These are phyloP conservation scores for Brassica balearica DNA, from an alignment of 441 rosid species.

Conservation along the genomic window DNA sequence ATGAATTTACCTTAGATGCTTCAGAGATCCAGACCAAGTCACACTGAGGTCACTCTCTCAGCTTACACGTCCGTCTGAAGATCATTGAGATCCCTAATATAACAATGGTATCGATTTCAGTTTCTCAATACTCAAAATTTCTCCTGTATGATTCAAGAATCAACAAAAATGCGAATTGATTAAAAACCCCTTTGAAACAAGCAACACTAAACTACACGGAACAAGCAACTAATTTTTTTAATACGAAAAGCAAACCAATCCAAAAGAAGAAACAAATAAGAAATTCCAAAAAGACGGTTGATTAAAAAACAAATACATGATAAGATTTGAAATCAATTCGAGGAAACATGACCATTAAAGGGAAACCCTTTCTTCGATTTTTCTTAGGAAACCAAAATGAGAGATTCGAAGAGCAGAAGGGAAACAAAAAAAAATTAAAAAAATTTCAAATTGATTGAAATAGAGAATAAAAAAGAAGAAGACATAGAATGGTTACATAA, in stretches of 20 bases:
- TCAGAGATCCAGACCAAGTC: constrained; percentile 31
- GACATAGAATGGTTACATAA: constrained; percentile 28
- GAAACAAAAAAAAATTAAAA: background rate
- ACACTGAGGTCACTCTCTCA: constrained; percentile 37
- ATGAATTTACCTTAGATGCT: constrained; percentile 31
- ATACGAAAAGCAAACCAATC: background rate
- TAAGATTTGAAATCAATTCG: constrained; percentile 28
- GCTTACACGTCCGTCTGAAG: constrained; percentile 11
- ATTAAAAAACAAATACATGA: constrained; percentile 11
- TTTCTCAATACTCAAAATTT: constrained; percentile 20
- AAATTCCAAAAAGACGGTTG: constrained; percentile 13
- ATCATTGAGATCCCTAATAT: constrained; percentile 28
- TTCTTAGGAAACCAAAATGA: constrained; percentile 11
- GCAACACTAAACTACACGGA: constrained; percentile 24
- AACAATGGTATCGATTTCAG: constrained; percentile 14
- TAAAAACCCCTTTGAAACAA: background rate
- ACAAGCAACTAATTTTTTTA: constrained; percentile 2
- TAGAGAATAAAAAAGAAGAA: background rate
- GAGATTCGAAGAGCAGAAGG: constrained; percentile 14
- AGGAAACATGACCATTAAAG: constrained; percentile 17
- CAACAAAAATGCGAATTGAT: constrained; percentile 33
- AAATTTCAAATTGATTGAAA: constrained; percentile 1
- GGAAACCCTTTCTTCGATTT: constrained; percentile 14
- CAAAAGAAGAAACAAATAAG: constrained; percentile 17
- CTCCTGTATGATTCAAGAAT: constrained; percentile 16